A percentile compares a stretch with the other conserved stretches of the same genome.
Evolutionary conservation across 164 flowering plant genomes (phyloP).

Genomic region (Warburgia ugandensis): DNA sequence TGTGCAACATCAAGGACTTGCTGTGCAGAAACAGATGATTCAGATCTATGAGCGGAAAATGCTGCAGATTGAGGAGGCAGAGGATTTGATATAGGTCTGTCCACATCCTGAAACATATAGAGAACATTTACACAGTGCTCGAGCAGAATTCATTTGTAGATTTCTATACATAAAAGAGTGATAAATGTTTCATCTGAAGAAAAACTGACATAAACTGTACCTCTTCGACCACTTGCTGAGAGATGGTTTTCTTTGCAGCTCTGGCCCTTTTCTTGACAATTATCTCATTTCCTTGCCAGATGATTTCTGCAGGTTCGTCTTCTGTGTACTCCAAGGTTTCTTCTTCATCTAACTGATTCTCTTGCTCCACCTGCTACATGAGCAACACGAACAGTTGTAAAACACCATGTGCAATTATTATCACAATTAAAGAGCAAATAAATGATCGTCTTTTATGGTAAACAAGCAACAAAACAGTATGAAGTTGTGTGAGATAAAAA

Average conservation of each 20-base stretch:
- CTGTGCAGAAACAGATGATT: conserved; percentile 34
- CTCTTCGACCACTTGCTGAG: conserved; percentile 27
- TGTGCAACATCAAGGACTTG: conserved; percentile 64
- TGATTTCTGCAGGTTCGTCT: conserved; percentile 93
- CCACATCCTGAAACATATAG: conserved; percentile 41
- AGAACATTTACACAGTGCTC: too few relatives aligned
- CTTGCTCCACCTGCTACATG: too few relatives aligned
- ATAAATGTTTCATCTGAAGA: too few relatives aligned
- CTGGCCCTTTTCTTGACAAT: conserved; percentile 72
- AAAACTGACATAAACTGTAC: conserved; percentile 20
- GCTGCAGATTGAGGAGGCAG: conserved; percentile 92
- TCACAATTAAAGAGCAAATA: too few relatives aligned
- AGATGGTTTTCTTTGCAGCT: conserved; percentile 43
- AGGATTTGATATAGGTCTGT: conserved; percentile 90
- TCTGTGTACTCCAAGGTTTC: conserved; percentile 72
- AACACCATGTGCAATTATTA: too few relatives aligned
- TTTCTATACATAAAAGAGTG: too few relatives aligned
- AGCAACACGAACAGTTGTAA: too few relatives aligned
- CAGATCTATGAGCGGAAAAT: conserved; percentile 41
- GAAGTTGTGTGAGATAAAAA: too few relatives aligned
- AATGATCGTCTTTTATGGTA: too few relatives aligned
- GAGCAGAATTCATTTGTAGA: too few relatives aligned
- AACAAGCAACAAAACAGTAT: too few relatives aligned
- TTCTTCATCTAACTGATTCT: conserved; percentile 35
- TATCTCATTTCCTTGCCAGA: conserved; percentile 97